phyloP scores from a whole-genome alignment of 805 yeast genomes.

The Pichia scutulata region DNA sequence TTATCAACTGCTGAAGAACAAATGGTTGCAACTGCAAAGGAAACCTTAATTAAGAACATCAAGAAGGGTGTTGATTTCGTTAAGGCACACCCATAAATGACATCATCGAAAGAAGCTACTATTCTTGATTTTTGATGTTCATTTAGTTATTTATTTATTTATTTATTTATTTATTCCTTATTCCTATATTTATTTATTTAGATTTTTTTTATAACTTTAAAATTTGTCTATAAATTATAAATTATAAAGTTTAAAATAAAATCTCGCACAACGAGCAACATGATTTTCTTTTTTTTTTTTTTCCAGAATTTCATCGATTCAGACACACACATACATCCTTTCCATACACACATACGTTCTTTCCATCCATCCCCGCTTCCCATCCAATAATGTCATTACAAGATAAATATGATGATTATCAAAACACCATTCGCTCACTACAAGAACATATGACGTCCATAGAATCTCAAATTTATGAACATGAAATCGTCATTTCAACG shows the following conservation, averaged over 20 bases:
- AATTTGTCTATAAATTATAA: not conserved
- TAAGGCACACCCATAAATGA: slow-evolving; percentile 51
- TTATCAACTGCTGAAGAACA: slow-evolving; percentile 74
- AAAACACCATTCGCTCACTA: slow-evolving; percentile 39
- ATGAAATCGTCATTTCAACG: slow-evolving; percentile 52
- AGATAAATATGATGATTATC: slow-evolving; percentile 43
- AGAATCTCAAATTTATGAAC: slow-evolving; percentile 39
- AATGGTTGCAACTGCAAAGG: slow-evolving; percentile 76
- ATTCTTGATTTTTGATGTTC: too few relatives aligned
- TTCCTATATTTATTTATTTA: not conserved
- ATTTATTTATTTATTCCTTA: not conserved
- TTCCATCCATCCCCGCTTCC: not conserved
- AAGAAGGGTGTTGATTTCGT: slow-evolving; percentile 90
- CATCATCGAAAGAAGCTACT: too few relatives aligned
- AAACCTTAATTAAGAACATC: slow-evolving; percentile 84
- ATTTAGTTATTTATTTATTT: not conserved
- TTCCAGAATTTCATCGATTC: too few relatives aligned
- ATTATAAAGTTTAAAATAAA: too few relatives aligned
- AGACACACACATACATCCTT: too few relatives aligned
- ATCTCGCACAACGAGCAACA: too few relatives aligned
- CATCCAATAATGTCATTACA: slow-evolving; percentile 28
- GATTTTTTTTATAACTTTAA: not conserved
- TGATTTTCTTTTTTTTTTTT: too few relatives aligned
- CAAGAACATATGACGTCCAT: slow-evolving; percentile 41
- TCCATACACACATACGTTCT: too few relatives aligned